Percentiles rank a stretch among this genome's conserved stretches.
These are phyloP conservation scores for Globisporangium echinulatum DNA, from an alignment of 352 stramenopile genomes.

Conservation along the genomic window DNA sequence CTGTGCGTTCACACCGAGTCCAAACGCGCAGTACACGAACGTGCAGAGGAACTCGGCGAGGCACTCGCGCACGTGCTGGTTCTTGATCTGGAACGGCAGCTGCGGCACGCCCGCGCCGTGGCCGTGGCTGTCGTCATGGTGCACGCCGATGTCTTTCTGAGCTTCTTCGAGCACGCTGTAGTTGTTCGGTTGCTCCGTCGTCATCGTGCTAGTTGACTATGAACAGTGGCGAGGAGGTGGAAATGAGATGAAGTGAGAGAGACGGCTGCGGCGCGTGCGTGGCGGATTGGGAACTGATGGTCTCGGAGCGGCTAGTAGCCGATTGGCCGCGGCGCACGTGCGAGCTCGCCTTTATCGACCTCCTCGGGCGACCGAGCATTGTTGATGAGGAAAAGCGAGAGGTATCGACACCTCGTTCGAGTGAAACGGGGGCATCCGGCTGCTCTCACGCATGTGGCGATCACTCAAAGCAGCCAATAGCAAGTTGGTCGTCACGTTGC, in stretches of 20 bases:
- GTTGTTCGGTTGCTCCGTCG: constrained; percentile 4
- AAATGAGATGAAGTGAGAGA: not conserved
- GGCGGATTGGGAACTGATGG: constrained; percentile 1
- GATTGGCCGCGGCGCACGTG: not conserved
- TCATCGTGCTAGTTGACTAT: not conserved
- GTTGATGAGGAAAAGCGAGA: not conserved
- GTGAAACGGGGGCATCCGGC: too few relatives aligned
- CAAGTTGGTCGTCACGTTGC: not conserved
- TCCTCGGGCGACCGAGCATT: too few relatives aligned
- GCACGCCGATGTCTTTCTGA: constrained; percentile 15
- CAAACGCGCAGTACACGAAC: constrained; percentile 24
- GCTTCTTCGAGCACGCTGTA: constrained; percentile 19
- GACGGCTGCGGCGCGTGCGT: not conserved
- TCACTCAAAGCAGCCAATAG: not conserved
- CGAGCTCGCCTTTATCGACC: not conserved
- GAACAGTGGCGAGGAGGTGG: not conserved
- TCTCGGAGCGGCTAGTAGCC: not conserved
- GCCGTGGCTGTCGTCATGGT: constrained; percentile 1
- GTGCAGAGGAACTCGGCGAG: constrained; percentile 31
- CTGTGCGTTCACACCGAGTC: constrained; percentile 19
- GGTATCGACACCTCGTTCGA: not conserved
- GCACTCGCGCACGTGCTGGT: constrained; percentile 28
- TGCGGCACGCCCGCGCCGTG: constrained; percentile 3
- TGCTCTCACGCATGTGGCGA: not conserved
- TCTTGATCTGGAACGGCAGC: constrained; percentile 19